phyloP scores from a whole-genome alignment of 345 rosid genomes.

The Nephelium lappaceum region DNA sequence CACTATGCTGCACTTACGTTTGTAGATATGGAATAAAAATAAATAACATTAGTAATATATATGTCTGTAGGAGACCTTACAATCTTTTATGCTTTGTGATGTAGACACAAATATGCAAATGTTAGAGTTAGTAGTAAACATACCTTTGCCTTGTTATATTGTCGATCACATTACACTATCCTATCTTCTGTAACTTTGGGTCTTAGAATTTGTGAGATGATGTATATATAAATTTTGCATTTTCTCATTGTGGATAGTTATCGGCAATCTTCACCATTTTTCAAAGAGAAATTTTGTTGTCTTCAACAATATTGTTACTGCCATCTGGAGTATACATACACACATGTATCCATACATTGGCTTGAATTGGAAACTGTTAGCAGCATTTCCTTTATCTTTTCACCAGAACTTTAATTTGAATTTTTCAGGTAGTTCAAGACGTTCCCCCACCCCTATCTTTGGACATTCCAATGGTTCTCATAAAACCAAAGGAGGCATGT shows the following conservation, averaged over 20 bases:
- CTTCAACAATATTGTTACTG: neutral
- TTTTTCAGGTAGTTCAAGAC: slow-evolving; percentile 75
- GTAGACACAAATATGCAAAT: neutral
- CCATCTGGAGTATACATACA: neutral
- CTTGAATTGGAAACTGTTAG: neutral
- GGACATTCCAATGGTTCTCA: slow-evolving; percentile 80
- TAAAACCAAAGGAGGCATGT: slow-evolving; percentile 90
- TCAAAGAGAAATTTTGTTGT: neutral
- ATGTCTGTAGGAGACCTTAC: neutral
- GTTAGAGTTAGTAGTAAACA: neutral
- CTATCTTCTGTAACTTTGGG: neutral
- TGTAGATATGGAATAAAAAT: neutral
- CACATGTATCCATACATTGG: neutral
- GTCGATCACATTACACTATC: neutral
- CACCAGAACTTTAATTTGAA: slow-evolving; percentile 21
- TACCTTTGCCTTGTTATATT: neutral
- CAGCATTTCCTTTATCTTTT: slow-evolving; percentile 15
- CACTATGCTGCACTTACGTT: neutral
- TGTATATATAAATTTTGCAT: too few species aligned
- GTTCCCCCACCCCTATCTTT: slow-evolving; percentile 71
- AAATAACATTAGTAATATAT: neutral
- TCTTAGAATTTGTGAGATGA: slow-evolving; percentile 4
- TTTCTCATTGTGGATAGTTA: neutral
- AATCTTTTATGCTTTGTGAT: neutral
- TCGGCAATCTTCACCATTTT: neutral